Percentiles rank a stretch among this genome's conserved stretches.
Evolutionary conservation across 345 rosid genomes (phyloP).

Genomic region (Populus pruinosa): DNA sequence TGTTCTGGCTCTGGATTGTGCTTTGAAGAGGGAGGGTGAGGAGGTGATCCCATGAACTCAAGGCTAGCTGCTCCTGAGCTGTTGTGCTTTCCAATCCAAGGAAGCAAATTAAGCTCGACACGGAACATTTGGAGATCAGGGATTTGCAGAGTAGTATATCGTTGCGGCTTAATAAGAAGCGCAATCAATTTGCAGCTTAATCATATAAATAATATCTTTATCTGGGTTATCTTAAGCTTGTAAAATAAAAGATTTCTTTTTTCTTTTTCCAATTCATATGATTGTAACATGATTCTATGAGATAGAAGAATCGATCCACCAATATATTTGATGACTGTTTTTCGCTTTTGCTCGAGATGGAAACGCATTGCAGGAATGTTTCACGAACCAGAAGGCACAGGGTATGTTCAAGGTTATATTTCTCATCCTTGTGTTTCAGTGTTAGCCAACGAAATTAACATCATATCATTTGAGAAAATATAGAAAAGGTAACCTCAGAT

Average conservation of each 20-base stretch:
- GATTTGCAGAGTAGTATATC: not conserved
- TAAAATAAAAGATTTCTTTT: conserved; percentile 4
- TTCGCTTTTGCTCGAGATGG: no score
- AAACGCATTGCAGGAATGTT: no score
- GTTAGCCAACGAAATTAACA: no score
- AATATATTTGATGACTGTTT: no score
- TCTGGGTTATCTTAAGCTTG: not conserved
- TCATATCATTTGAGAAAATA: no score
- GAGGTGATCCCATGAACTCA: not conserved
- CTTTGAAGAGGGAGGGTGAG: not conserved
- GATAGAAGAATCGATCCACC: no score
- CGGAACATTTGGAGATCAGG: not conserved
- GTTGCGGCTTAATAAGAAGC: not conserved
- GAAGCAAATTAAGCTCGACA: not conserved
- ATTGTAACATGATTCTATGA: conserved; percentile 15
- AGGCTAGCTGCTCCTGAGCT: not conserved
- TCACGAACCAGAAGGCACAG: no score
- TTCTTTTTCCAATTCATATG: not conserved
- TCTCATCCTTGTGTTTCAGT: no score
- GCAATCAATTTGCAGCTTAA: not conserved
- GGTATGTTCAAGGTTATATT: no score
- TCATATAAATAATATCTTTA: not conserved
- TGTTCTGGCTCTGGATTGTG: not conserved
- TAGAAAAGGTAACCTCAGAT: no score
- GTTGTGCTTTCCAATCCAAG: not conserved